Base-by-base conservation (phyloP, 441 rosid species). In the Pelargonium citronellum region DNA sequence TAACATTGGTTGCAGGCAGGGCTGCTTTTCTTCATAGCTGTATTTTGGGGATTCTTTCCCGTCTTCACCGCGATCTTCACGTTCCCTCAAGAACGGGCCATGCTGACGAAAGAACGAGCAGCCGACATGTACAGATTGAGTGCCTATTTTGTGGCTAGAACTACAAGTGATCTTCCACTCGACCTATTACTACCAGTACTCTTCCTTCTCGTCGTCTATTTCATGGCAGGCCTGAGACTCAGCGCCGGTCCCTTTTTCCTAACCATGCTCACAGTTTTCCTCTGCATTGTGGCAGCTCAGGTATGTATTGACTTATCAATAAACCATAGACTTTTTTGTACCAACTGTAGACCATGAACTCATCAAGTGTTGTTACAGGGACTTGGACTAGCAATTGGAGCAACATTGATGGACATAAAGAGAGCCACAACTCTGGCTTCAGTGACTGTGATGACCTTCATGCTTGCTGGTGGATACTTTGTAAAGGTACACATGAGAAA, bases 91-190 rank as follows among this genome's bases (percentile, higher is more conserved):
- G 81, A 80, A 73, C 71, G 79, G 17, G 34, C 72, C 16, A 78
- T 78, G 80, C 80, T 83, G 15, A 61, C 68, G 7, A 73, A 80
- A 72, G 86, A 80, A 68, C 73, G 81, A 69, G 70, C 83, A 1
- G 73, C 67, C 2, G 82, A 73, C 58, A 83, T 76, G 83, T 83
- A 70, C 64, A 70, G 70, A 37, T 79, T 80, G 12, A 67, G 79
- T 22, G 81, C 86, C 46, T 78, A 66, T 57, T 78, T 78, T 64
- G 16, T 64, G 10, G 80, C 86, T 4, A 61, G 76, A 70, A 72
- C 19, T 57, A 51, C 62, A 0, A 78, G 71, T 34, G 79, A 80
- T 69, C 76, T 72, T 34, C 83, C 79, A 0, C 17, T 76, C 66
- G 86, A 83, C 69, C 79, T 83, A 66, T 15, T 74, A 8, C 66